Conservation (phyloP, 1,139 yeast genomes). For the Hansenula lynferdii region DNA sequence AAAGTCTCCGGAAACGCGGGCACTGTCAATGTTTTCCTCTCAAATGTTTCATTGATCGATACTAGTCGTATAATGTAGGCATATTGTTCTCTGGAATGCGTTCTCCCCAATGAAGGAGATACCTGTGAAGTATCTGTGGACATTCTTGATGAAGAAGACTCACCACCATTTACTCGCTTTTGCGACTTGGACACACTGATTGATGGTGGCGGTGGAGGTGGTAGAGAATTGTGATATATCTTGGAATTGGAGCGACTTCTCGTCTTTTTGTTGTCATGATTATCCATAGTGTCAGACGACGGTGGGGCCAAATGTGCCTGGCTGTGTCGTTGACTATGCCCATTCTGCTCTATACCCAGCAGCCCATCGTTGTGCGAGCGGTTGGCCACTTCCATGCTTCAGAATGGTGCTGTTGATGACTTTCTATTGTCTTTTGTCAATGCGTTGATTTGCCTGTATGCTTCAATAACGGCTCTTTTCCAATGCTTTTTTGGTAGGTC, state of each 20-base stretch:
- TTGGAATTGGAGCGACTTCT: constrained; percentile 4
- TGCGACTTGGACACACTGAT: not conserved
- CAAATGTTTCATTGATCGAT: constrained; percentile 80
- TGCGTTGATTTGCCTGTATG: no score
- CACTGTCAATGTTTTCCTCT: constrained; percentile 69
- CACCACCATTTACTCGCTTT: not conserved
- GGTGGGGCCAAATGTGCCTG: not conserved
- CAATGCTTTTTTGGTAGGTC: no score
- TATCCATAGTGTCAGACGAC: not conserved
- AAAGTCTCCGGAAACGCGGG: constrained; percentile 82
- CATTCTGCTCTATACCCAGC: not conserved
- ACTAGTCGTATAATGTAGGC: constrained; percentile 54
- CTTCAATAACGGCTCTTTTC: no score
- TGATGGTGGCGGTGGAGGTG: constrained; percentile 1
- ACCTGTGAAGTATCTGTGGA: not conserved
- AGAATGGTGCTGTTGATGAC: not conserved
- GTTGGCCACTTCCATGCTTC: constrained; percentile 1
- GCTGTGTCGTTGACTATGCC: not conserved
- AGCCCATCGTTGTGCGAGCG: not conserved
- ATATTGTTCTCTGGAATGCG: constrained; percentile 23
- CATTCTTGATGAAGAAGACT: not conserved
- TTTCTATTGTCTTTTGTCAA: no score
- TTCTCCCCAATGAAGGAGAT: not conserved
- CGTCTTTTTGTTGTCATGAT: not conserved
- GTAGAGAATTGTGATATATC: not conserved